Evolutionary conservation across 2,329 filamentous ascomycete genomes (phyloP).

Genomic region (Ophiostoma himal-ulmi): DNA sequence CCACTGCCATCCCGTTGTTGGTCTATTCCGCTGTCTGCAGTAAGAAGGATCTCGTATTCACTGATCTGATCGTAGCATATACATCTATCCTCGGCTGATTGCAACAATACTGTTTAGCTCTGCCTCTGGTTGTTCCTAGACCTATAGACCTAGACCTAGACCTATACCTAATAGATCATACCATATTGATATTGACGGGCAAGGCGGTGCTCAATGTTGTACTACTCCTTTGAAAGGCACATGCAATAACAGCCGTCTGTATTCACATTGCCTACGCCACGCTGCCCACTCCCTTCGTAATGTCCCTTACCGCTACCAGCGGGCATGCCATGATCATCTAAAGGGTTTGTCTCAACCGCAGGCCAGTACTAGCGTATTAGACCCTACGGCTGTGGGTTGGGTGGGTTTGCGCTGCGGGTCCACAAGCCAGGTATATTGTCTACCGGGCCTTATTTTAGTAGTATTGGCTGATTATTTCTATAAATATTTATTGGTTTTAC

Average conservation of each 20-base stretch:
- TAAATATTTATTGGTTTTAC: background rate
- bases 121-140: background rate
- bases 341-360: background rate
- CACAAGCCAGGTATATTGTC: background rate
- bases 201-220: background rate
- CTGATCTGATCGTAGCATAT: too few relatives aligned
- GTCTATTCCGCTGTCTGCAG: too few relatives aligned
- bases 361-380: background rate
- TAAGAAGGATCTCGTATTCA: background rate
- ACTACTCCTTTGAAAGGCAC: background rate
- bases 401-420: background rate
- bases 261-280: background rate
- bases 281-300: too few relatives aligned
- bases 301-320: background rate
- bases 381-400: background rate
- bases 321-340: background rate
- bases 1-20: background rate
- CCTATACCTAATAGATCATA: too few relatives aligned
- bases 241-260: background rate
- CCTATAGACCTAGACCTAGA: too few relatives aligned
- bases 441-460: slow-evolving; percentile 6
- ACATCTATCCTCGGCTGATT: background rate
- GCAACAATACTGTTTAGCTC: background rate
- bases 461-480: background rate
- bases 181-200: background rate